phyloP scores from a whole-genome alignment of 2,329 filamentous ascomycete species.

The Tolypocladium amazonense region DNA sequence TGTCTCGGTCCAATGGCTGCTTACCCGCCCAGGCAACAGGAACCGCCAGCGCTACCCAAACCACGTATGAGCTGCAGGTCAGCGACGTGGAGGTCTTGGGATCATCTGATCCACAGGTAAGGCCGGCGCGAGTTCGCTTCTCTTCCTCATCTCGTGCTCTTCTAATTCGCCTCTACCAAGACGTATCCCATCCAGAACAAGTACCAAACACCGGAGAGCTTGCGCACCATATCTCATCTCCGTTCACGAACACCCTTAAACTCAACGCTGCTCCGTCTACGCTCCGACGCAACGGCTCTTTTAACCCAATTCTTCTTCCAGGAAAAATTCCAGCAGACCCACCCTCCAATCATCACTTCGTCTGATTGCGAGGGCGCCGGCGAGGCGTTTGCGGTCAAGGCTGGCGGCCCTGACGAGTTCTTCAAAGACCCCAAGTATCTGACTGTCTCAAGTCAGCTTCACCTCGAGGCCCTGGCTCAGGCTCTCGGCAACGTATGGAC shows the following conservation, averaged over 20 bases:
- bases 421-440: slow-evolving; percentile 87
- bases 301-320: slow-evolving; percentile 66
- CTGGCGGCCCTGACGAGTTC: slow-evolving; percentile 42
- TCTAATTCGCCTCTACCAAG: slow-evolving; percentile 31
- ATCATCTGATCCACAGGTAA: slow-evolving; percentile 66
- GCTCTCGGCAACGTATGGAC: slow-evolving; percentile 89
- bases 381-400: slow-evolving; percentile 71
- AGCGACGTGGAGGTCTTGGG: slow-evolving; percentile 60
- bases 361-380: slow-evolving; percentile 96
- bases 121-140: slow-evolving; percentile 17
- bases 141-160: neutral
- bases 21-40: neutral
- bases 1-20: neutral
- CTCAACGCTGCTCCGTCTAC: slow-evolving; percentile 66
- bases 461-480: slow-evolving; percentile 85
- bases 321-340: slow-evolving; percentile 67
- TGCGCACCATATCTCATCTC: slow-evolving; percentile 81
- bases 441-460: slow-evolving; percentile 89
- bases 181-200: slow-evolving; percentile 94
- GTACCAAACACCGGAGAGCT: slow-evolving; percentile 80
- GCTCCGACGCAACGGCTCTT: slow-evolving; percentile 67
- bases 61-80: slow-evolving; percentile 59
- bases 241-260: slow-evolving; percentile 74
- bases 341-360: slow-evolving; percentile 89
- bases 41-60: neutral